phyloP scores from a whole-genome alignment of 495 filamentous ascomycete species.

The Astrothelium subdiscretum region DNA sequence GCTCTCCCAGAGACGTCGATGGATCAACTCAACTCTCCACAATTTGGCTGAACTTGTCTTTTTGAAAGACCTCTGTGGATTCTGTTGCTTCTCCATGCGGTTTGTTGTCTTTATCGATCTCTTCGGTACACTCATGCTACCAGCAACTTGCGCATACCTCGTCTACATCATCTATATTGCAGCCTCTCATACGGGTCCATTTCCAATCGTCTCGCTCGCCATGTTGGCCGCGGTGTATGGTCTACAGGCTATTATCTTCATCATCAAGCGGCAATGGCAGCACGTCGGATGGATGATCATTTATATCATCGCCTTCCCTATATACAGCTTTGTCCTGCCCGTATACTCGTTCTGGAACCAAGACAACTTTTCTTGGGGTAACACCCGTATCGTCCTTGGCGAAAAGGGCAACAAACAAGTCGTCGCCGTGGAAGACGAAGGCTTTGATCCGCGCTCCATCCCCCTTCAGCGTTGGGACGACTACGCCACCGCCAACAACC shows the following conservation, averaged over 20 bases:
- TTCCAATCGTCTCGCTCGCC: conserved; percentile 77
- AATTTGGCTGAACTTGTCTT: conserved; percentile 82
- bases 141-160: conserved; percentile 81
- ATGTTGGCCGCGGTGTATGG: conserved; percentile 89
- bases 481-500: conserved; percentile 80
- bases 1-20: conserved; percentile 87
- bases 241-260: conserved; percentile 90
- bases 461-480: conserved; percentile 96
- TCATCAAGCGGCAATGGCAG: conserved; percentile 93
- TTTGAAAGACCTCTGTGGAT: conserved; percentile 86
- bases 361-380: conserved; percentile 97
- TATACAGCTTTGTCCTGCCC: conserved; percentile 84
- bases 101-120: conserved; percentile 96
- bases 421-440: conserved; percentile 75
- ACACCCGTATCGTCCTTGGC: conserved; percentile 89
- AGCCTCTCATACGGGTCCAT: conserved; percentile 55
- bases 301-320: conserved; percentile 84
- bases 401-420: conserved; percentile 85
- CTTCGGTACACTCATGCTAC: conserved; percentile 84
- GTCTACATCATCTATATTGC: conserved; percentile 80
- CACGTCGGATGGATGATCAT: conserved; percentile 99
- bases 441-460: conserved; percentile 82
- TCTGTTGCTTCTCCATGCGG: conserved; percentile 98
- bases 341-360: conserved; percentile 99
- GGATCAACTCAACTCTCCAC: conserved; percentile 98